Conservation (phyloP, 345 rosid species). For the Microthlaspi erraticum region DNA sequence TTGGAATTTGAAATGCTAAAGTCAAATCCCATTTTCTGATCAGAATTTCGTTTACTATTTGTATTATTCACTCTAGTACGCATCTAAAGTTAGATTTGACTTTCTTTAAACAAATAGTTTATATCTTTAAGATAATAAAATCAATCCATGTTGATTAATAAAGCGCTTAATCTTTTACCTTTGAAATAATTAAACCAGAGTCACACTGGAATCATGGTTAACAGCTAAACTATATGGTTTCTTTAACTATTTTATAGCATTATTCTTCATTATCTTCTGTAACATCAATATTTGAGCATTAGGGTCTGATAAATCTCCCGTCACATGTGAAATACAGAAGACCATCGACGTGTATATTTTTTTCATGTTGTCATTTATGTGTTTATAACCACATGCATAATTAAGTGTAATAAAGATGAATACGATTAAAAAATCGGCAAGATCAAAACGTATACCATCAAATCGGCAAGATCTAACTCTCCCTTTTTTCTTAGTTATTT, state of each 20-base stretch:
- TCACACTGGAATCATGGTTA: conserved; percentile 24
- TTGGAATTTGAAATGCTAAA: conserved; percentile 33
- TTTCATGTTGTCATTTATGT: background rate
- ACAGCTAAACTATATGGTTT: conserved; percentile 1
- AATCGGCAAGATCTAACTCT: background rate
- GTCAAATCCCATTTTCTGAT: conserved; percentile 42
- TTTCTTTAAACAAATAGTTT: conserved; percentile 41
- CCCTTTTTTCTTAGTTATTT: too few relatives aligned
- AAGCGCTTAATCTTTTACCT: conserved; percentile 14
- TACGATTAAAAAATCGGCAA: too few relatives aligned
- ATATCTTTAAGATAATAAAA: conserved; percentile 26
- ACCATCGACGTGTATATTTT: background rate
- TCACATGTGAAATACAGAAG: conserved; percentile 38
- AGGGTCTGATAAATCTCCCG: conserved; percentile 17
- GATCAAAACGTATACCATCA: background rate
- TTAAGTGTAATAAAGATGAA: too few relatives aligned
- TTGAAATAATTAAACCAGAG: conserved; percentile 2
- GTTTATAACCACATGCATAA: background rate
- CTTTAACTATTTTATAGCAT: background rate
- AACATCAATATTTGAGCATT: conserved; percentile 10
- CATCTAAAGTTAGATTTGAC: conserved; percentile 47
- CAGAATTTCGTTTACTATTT: conserved; percentile 43
- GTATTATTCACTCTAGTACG: conserved; percentile 45
- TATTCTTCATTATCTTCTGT: background rate
- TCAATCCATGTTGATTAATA: conserved; percentile 17